phyloP scores from a whole-genome alignment of 148 eudicot genomes.

The Vaccinium macrocarpon region DNA sequence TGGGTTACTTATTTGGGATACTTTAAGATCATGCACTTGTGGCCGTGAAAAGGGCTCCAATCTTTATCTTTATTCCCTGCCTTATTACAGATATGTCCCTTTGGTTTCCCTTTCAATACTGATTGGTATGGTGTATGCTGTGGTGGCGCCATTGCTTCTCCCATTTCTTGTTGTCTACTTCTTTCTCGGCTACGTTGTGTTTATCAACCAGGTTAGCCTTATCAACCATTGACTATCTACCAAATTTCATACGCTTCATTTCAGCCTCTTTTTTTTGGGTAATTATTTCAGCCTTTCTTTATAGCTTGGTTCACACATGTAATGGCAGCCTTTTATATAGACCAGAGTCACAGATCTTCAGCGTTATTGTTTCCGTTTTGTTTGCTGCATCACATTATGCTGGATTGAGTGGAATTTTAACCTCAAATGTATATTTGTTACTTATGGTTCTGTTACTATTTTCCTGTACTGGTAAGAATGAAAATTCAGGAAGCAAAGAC shows the following conservation, averaged over 20 bases:
- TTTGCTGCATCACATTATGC: neutral
- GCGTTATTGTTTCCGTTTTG: neutral
- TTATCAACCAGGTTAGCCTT: slow-evolving; percentile 70
- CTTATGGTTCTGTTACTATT: neutral
- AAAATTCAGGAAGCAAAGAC: neutral
- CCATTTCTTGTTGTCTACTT: slow-evolving; percentile 87
- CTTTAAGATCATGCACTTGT: slow-evolving; percentile 44
- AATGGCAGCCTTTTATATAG: neutral
- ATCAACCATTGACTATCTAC: neutral
- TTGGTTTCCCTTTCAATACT: slow-evolving; percentile 60
- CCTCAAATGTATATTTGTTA: neutral
- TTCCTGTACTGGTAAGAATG: neutral
- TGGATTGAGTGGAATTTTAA: neutral
- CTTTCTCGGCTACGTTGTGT: slow-evolving; percentile 77
- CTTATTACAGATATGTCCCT: slow-evolving; percentile 73
- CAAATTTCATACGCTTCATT: neutral
- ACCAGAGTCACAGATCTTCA: neutral
- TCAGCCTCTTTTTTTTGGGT: no score
- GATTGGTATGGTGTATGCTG: slow-evolving; percentile 84
- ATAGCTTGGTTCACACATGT: neutral
- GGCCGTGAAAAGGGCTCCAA: slow-evolving; percentile 60
- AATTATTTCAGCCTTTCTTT: neutral
- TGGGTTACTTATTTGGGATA: slow-evolving; percentile 70
- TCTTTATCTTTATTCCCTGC: slow-evolving; percentile 69
- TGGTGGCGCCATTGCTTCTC: slow-evolving; percentile 83